Conservation (phyloP, 2,329 filamentous ascomycete species). For the Nothophaeocryptopus gaeumannii region DNA sequence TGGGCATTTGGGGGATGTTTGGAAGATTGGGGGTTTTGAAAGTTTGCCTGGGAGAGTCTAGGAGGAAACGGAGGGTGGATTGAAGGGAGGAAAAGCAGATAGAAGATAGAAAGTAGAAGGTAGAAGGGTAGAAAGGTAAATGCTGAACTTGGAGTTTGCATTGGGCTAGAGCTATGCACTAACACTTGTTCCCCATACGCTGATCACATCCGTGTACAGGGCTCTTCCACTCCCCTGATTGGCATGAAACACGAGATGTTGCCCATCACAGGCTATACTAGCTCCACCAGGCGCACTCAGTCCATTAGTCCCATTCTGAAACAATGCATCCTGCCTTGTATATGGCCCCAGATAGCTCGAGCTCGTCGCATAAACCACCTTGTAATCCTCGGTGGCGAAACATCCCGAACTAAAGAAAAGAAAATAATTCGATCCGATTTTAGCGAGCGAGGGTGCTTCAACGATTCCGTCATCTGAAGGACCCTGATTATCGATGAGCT, state of each 20-base stretch:
- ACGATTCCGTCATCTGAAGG: slow-evolving; percentile 32
- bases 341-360: slow-evolving; percentile 33
- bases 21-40: too few species aligned
- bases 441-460: slow-evolving; percentile 34
- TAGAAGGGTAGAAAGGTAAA: too few species aligned
- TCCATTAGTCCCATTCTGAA: slow-evolving; percentile 30
- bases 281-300: slow-evolving; percentile 34
- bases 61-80: too few species aligned
- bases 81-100: too few species aligned
- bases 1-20: too few species aligned
- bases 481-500: slow-evolving; percentile 32
- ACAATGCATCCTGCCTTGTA: slow-evolving; percentile 24
- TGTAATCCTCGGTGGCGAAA: slow-evolving; percentile 32
- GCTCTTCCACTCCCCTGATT: slow-evolving; percentile 24
- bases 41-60: too few species aligned
- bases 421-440: slow-evolving; percentile 31
- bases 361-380: slow-evolving; percentile 36
- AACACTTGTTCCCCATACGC: background rate
- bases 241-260: slow-evolving; percentile 36
- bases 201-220: slow-evolving; percentile 21
- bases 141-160: too few species aligned
- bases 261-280: slow-evolving; percentile 29
- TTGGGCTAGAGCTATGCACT: too few species aligned
- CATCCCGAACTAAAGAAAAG: slow-evolving; percentile 38
- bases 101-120: too few species aligned